A percentile compares a stretch with the other conserved stretches of the same genome.
Conservation (phyloP, 257 asterid genomes). For the Scutellaria barbata region DNA sequence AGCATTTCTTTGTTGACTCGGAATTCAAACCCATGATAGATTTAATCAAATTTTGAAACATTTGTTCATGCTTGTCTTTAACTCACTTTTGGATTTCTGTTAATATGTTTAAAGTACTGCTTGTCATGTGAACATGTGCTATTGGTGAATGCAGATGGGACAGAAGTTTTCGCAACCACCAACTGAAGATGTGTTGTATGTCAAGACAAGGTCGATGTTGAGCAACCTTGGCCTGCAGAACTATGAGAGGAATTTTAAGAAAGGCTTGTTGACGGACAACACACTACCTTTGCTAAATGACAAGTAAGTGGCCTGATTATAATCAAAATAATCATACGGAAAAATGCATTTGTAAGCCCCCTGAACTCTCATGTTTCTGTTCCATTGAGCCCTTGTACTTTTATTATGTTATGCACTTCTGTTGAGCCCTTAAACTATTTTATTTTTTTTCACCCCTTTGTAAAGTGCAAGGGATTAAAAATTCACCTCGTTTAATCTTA, state of each 20-base stretch:
- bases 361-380: too few species aligned
- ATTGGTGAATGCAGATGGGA: constrained; percentile 64
- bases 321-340: neutral
- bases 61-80: neutral
- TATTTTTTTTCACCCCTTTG: too few species aligned
- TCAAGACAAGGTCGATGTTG: constrained; percentile 63
- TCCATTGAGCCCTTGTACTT: too few species aligned
- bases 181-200: constrained; percentile 64
- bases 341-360: too few species aligned
- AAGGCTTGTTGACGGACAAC: constrained; percentile 73
- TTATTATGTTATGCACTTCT: too few species aligned
- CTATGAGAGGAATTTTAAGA: constrained; percentile 91
- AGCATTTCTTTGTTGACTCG: neutral
- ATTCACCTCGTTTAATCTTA: neutral
- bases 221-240: constrained; percentile 76
- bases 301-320: constrained; percentile 47
- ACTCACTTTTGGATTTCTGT: neutral
- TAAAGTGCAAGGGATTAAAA: too few species aligned
- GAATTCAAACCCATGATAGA: neutral
- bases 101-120: neutral
- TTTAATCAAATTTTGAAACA: neutral
- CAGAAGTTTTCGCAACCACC: constrained; percentile 84
- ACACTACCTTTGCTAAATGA: constrained; percentile 82
- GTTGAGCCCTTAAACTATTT: too few species aligned
- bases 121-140: constrained; percentile 5